Base-by-base conservation (phyloP, 768 basidiomycete species). In the Dioszegia aurantiaca region DNA sequence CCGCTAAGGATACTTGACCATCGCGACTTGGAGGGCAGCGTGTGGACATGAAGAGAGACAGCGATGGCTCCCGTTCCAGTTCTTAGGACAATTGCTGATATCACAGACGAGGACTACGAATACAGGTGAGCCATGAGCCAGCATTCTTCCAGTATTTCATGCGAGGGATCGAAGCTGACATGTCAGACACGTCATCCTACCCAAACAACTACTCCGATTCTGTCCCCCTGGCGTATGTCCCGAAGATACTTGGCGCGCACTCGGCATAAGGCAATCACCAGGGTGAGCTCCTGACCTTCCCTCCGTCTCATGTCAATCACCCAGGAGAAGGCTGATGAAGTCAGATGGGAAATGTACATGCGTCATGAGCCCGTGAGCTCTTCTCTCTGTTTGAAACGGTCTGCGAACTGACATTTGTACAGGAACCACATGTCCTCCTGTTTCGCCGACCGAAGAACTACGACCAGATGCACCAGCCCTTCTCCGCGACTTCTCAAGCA, bases 361-460 rank as follows among this genome's bases (percentile, higher is more conserved):
- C 61, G 70, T 26, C 70, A 72, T 41, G 70, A 69, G 17, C 70
- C 70, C 40, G 70, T 72, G 28, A 63, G 70, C 62, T n/a, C n/a
- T n/a, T n/a, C n/a, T 23, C n/a, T 16, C 17, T 16, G 11, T 8
- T 14, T 11, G 46, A 33, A 36, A 12, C 8, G n/a, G n/a, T n/a
- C n/a, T n/a, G n/a, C 33, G 24, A 58, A 59, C 55, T 62, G 59
- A 59, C 46, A 40, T 23, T n/a, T n/a, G 28, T 23, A 12, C 49
- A 71, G 69, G 69, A 71, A 67, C 69, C 69, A 10, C 91, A 94
- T 74, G 90, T 95, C 59, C 82, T 97, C 23, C 86, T 95, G 56
- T 97, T 97, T 79, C 85, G 93, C 68, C 86, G 93, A 55, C 70
- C 71, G 36, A 73, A 74, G 57, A 62, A 77, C 44, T 76, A 70